Base-by-base conservation (phyloP, 768 basidiomycete genomes). In the Xerocomus brunneocitrinus region DNA sequence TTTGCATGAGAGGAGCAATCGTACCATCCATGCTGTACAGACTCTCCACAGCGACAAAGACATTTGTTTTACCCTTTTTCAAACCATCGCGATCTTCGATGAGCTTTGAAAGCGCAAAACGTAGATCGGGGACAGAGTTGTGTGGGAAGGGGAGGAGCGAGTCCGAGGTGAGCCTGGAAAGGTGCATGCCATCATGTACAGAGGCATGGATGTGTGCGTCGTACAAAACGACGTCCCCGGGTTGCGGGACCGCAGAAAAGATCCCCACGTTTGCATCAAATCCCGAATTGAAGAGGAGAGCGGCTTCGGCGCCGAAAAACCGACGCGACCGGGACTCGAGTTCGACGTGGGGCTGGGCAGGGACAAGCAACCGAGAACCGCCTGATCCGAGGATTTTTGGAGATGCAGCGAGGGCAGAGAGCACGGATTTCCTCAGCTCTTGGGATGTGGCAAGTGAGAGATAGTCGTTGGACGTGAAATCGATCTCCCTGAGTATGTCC, bases 11-110 rank as follows among this genome's bases (percentile, higher is more conserved):
- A 0, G 92, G 93, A 0, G 87, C 78, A 54, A 95, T 79, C 27
- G 93, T 95, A 13, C 95, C 95, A 59, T 98, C 95, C 95, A 98
- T 98, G 52, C 87, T 90, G 61, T 98, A 98, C 42, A 98, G 69
- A 35, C 83, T 86, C 75, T 98, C 95, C 7, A 97, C 84, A 0
- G 91, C 84, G 12, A 98, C 68, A 63, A 95, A 97, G 3, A 90
- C 70, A 59, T 74, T 84, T 34, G 58, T 57, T 27, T 71, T 66
- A 0, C 81, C 82, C 0, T 59, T 54, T 50, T 58, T 60, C 14
- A 83, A 60, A 35, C 63, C 70, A 0, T 67, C 63, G n/a, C 69
- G 65, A 43, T 74, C 72, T 3, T 64, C 50, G 16, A 73, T 54
- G 40, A 88, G 71, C 13, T 62, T 61, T 2, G 53, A 43, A 3